Evolutionary conservation across 768 basidiomycete genomes (phyloP).

Genomic region (Collybiopsis luxurians): DNA sequence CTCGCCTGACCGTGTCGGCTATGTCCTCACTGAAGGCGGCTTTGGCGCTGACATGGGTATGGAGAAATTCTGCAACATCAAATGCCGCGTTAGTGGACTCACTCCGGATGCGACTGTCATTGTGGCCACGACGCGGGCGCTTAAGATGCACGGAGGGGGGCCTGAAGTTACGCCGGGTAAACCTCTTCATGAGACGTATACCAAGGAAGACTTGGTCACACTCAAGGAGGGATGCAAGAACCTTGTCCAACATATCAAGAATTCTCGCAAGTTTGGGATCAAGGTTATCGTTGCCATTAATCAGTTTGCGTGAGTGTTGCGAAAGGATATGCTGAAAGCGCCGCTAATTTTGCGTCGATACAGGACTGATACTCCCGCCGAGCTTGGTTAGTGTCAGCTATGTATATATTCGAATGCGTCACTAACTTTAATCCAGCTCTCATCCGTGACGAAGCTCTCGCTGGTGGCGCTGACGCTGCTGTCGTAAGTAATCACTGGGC

Average conservation of each 20-base stretch:
- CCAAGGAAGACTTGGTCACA: slow-evolving; percentile 86
- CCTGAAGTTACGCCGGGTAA: slow-evolving; percentile 97
- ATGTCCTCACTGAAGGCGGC: slow-evolving; percentile 96
- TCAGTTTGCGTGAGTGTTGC: slow-evolving; percentile 76
- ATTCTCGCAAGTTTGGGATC: slow-evolving; percentile 92
- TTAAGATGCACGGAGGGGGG: slow-evolving; percentile 99
- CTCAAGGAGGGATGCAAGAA: slow-evolving; percentile 93
- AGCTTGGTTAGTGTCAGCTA: not conserved
- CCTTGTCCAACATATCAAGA: slow-evolving; percentile 89
- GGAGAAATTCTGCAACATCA: slow-evolving; percentile 99
- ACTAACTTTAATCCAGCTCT: slow-evolving; percentile 38
- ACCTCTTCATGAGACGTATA: slow-evolving; percentile 89
- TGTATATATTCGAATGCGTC: not conserved
- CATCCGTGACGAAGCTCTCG: slow-evolving; percentile 74
- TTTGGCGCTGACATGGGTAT: slow-evolving; percentile 99
- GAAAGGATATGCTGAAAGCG: not conserved
- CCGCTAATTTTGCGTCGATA: not conserved
- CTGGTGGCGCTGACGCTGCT: slow-evolving; percentile 90
- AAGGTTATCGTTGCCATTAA: slow-evolving; percentile 97
- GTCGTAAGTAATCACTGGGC: slow-evolving; percentile 99
- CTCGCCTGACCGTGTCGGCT: slow-evolving; percentile 74
- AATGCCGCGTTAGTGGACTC: slow-evolving; percentile 91
- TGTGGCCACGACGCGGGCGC: slow-evolving; percentile 94
- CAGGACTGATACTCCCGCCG: not conserved
- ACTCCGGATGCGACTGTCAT: slow-evolving; percentile 93